These are phyloP conservation scores for Fusarium solani-melongenae DNA, from an alignment of 2,329 filamentous ascomycete species.

Conservation along the genomic window DNA sequence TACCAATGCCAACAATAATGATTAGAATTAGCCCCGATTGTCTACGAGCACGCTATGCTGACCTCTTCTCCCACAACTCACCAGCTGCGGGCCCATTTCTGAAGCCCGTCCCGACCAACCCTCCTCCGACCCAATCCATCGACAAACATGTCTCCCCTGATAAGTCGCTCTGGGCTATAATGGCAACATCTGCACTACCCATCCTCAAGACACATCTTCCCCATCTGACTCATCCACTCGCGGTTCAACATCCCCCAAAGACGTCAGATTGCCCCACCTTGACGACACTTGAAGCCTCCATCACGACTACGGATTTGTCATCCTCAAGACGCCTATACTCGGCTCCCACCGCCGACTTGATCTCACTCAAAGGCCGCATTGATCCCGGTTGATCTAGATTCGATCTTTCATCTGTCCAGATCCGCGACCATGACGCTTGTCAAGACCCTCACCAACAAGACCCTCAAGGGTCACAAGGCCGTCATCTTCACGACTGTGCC, in stretches of 20 bases:
- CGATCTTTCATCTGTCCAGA: neutral
- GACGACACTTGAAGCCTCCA: constrained; percentile 30
- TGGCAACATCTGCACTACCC: constrained; percentile 35
- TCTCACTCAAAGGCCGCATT: constrained; percentile 2
- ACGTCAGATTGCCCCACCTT: constrained; percentile 41
- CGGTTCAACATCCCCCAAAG: constrained; percentile 13
- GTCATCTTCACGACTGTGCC: constrained; percentile 52
- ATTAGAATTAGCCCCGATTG: neutral
- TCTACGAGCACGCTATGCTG: neutral
- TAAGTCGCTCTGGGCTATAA: constrained; percentile 7
- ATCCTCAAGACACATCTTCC: constrained; percentile 1
- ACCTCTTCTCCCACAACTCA: neutral
- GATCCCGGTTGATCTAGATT: neutral
- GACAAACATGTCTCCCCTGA: neutral
- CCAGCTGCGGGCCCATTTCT: neutral
- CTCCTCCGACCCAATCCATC: neutral
- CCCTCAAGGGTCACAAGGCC: constrained; percentile 61
- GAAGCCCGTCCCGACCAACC: neutral
- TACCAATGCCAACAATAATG: neutral
- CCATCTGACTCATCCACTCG: neutral
- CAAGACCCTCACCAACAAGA: constrained; percentile 45
- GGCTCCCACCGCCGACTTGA: constrained; percentile 8
- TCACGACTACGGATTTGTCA: constrained; percentile 34
- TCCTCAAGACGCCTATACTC: constrained; percentile 3
- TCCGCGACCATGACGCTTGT: constrained; percentile 31